Evolutionary conservation across 176 grass and related monocot species (phyloP), one percentile per base, ranked within the genome.

Genomic region (Aegilops bicornis): DNA sequence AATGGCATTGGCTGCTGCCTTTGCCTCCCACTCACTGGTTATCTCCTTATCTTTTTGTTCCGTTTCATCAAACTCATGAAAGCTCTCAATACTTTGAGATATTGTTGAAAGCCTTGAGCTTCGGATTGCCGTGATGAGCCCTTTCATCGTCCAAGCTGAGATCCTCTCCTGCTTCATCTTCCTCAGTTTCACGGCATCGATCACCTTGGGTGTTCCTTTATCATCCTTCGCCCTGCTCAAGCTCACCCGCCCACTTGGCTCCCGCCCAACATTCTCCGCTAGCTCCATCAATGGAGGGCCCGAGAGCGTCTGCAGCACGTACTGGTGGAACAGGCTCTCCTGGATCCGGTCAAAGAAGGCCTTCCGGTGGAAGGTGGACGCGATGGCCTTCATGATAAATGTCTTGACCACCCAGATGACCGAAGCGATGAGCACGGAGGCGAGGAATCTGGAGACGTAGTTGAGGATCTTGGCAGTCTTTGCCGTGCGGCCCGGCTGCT

Each of bases 331-430:
- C 22, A 99, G 81, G 31, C 90, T 94, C 85, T 96, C 97, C 70
- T 96, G 97, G 79, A 99, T 99, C 78, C 97, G 84, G n/a, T 99
- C 97, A 14, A 99, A 99, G 83, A 96, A 99, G 7, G 88, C 70
- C 84, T 92, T 99, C 62, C 95, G 88, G 70, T 99, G 97, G 82
- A 99, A 99, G 1, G 92, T 87, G 59, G 97, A 96, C 1, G 97
- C 97, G 1, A 99, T 68, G 32, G 95, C 25, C 90, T 99, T 99
- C 97, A 99, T 95, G 86, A 94, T 48, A 42, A 96, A 91, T 0
- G 89, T 99, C 79, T 99, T 99, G 74, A 88, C 42, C 24, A 97
- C 29, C 95, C 95, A 97, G 79, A 97, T 86, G 58, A 94, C 40
- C 1, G 88, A 92, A 2, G 90, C 92, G 48, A 92, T 91, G 40